Evolutionary conservation across 1,284 basidiomycete genomes (phyloP).

Genomic region (Malassezia furfur): DNA sequence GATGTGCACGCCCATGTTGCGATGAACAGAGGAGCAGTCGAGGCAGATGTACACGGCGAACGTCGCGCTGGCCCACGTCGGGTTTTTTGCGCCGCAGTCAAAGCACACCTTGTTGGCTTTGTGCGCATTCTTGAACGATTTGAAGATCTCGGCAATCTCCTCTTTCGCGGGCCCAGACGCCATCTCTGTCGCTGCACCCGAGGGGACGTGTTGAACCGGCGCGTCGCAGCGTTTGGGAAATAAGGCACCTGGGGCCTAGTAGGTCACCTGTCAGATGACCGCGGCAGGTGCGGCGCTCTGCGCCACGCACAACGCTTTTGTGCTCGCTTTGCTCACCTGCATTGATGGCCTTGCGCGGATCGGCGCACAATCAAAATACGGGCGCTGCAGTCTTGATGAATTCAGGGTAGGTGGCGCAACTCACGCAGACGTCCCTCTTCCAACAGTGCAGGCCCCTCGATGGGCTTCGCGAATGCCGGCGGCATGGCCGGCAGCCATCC

Average conservation of each 20-base stretch:
- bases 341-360: slow-evolving; percentile 11
- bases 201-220: neutral
- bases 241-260: neutral
- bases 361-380: slow-evolving; percentile 2
- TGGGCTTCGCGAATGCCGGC: slow-evolving; percentile 8
- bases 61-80: slow-evolving; percentile 93
- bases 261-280: neutral
- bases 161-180: slow-evolving; percentile 39
- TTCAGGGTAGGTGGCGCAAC: slow-evolving; percentile 9
- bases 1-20: slow-evolving; percentile 97
- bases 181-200: slow-evolving; percentile 1
- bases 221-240: neutral
- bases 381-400: slow-evolving; percentile 3
- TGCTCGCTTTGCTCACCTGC: neutral
- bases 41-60: slow-evolving; percentile 96
- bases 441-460: neutral
- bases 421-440: slow-evolving; percentile 9
- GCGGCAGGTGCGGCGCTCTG: neutral
- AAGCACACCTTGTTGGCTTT: slow-evolving; percentile 59
- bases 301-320: neutral
- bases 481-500: slow-evolving; percentile 6
- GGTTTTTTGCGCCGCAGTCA: slow-evolving; percentile 91
- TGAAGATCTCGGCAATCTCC: slow-evolving; percentile 47
- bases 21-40: slow-evolving; percentile 88
- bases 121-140: slow-evolving; percentile 33